These are phyloP conservation scores for Neurospora sp. DNA, from an alignment of 495 filamentous ascomycete species.

Conservation along the genomic window DNA sequence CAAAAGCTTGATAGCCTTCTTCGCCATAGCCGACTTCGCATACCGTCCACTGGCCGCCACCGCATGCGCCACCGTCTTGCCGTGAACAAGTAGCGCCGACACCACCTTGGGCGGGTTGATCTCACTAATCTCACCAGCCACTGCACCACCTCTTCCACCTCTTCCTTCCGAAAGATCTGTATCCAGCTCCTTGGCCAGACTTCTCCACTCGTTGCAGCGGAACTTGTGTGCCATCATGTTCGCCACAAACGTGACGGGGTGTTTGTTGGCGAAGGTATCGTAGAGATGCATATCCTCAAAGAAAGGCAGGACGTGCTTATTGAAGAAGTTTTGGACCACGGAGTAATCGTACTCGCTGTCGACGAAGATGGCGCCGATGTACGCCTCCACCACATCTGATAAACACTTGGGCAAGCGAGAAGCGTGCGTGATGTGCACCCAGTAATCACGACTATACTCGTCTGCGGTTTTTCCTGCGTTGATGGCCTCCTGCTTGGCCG, in stretches of 20 bases:
- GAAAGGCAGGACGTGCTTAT: constrained; percentile 57
- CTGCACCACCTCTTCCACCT: neutral
- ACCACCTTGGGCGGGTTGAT: constrained; percentile 43
- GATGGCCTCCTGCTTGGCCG: constrained; percentile 32
- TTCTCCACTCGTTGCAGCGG: constrained; percentile 38
- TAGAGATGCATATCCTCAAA: constrained; percentile 87
- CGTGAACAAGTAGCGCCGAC: constrained; percentile 71
- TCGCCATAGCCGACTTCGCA: constrained; percentile 65
- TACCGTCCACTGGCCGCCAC: constrained; percentile 52
- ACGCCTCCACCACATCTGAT: constrained; percentile 82
- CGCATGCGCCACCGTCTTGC: constrained; percentile 51
- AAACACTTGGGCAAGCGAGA: constrained; percentile 76
- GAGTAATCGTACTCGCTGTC: constrained; percentile 76
- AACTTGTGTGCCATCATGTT: constrained; percentile 35
- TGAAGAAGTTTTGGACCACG: constrained; percentile 68
- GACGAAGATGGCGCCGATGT: constrained; percentile 83
- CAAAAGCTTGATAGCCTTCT: constrained; percentile 51
- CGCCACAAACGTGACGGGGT: constrained; percentile 52
- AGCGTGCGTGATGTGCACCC: constrained; percentile 51
- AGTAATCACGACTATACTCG: constrained; percentile 64
- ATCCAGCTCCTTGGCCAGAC: constrained; percentile 11
- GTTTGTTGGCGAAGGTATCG: constrained; percentile 79
- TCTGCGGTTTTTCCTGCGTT: constrained; percentile 19
- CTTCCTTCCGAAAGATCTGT: neutral
- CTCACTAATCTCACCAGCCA: constrained; percentile 21